Base-by-base conservation (phyloP, 805 yeast species). In the Saturnispora hagleri region DNA sequence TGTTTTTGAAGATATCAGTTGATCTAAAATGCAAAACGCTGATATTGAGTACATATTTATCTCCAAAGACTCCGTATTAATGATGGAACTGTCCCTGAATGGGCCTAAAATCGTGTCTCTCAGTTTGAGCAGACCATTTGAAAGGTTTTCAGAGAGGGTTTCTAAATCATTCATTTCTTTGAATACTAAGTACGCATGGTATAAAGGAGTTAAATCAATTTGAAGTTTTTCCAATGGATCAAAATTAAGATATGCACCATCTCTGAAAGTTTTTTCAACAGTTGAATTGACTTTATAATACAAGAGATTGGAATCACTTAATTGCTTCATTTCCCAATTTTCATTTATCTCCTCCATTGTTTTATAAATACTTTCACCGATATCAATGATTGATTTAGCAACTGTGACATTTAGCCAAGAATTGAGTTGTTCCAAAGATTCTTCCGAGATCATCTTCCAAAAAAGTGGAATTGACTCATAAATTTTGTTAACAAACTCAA, bases 161-260 rank as follows among this genome's bases (percentile, higher is more conserved):
- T 77, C 81, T 17, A 74, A 68, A 60, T 82, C 84, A 48, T 83
- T 81, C 46, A 90, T 73, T 3, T 89, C 82, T 53, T 83, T 79
- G 62, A 84, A 90, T 1, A 93, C 95, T 59, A 90, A 73, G 27
- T 87, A 77, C 4, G 95, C 82, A 67, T 91, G 97, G 65, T 81
- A 86, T 28, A 91, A 72, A 6, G 89, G 85, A n/a, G 81, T 76
- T 52, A 90, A 66, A 51, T 82, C 82, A 33, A 89, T 74, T n/a
- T 64, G 62, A 5, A 70, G 69, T 48, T 75, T 77, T 7, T 73
- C 69, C 47, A 83, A 67, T 3, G 82, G 73, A 57, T 77, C 73
- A 52, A 77, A 75, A 35, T 57, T 57, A 70, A 73, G 52, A 65
- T 63, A 48, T 20, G 58, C 48, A 9, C 70, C 69, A 0, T 82